phyloP scores from a whole-genome alignment of 129 eudicot species.

The Artemisia argyi region DNA sequence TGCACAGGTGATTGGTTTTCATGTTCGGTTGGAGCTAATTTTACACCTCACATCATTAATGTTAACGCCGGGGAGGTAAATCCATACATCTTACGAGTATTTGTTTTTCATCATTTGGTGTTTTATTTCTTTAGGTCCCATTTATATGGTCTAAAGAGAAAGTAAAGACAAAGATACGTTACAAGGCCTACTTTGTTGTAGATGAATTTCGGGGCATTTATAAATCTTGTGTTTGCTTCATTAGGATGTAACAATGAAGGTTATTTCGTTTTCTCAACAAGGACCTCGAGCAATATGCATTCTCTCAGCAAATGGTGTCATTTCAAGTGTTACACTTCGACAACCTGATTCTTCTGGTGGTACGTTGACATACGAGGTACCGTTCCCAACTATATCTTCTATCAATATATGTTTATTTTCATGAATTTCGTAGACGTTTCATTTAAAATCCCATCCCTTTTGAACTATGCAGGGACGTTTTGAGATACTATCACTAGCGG shows the following conservation, averaged over 20 bases:
- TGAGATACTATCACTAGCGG: slow-evolving; percentile 84
- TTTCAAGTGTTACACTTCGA: slow-evolving; percentile 86
- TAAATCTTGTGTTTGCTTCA: slow-evolving; percentile 19
- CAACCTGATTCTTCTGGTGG: slow-evolving; percentile 95
- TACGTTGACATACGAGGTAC: slow-evolving; percentile 92
- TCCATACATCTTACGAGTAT: neutral
- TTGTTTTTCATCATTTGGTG: neutral
- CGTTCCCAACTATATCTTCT: neutral
- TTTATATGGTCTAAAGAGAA: too few species aligned
- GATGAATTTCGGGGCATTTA: neutral
- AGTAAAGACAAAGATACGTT: neutral
- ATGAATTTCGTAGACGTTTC: neutral
- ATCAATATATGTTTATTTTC: neutral
- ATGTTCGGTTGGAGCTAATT: slow-evolving; percentile 72
- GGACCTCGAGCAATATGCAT: slow-evolving; percentile 90
- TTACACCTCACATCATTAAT: slow-evolving; percentile 53
- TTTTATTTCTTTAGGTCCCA: neutral
- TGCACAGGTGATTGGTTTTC: slow-evolving; percentile 66
- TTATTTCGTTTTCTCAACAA: slow-evolving; percentile 94
- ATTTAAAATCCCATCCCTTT: neutral
- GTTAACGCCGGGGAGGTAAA: slow-evolving; percentile 42
- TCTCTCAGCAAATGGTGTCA: slow-evolving; percentile 85
- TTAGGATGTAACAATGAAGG: slow-evolving; percentile 89
- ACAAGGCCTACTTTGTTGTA: neutral
- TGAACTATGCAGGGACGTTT: slow-evolving; percentile 63